These are phyloP conservation scores for Magnusiomyces clavatus DNA, from an alignment of 1,139 yeast genomes.

Conservation along the genomic window DNA sequence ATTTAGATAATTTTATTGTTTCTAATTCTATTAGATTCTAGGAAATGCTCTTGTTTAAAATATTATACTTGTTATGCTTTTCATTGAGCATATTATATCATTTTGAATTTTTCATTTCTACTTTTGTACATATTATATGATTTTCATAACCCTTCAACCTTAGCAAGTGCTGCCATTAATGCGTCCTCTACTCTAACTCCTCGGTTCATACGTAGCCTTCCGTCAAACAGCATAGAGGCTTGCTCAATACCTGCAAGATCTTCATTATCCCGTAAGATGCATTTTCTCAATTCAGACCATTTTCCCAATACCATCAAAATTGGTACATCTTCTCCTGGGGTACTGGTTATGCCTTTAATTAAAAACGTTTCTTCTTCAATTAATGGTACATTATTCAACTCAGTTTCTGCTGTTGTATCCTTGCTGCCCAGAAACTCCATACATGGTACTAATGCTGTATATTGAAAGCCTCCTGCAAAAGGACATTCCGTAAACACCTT, in stretches of 20 bases:
- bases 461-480: slow-evolving; percentile 61
- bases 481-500: slow-evolving; percentile 65
- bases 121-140: not conserved
- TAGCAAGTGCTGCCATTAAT: slow-evolving; percentile 53
- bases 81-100: not conserved
- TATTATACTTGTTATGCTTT: no score
- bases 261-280: slow-evolving; percentile 43
- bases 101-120: not conserved
- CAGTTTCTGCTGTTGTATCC: slow-evolving; percentile 1
- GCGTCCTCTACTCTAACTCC: slow-evolving; percentile 68
- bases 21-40: not conserved
- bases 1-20: not conserved
- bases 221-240: slow-evolving; percentile 62
- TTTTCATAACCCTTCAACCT: slow-evolving; percentile 20
- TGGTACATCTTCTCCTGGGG: slow-evolving; percentile 25
- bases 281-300: slow-evolving; percentile 46
- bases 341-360: slow-evolving; percentile 18
- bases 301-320: slow-evolving; percentile 56
- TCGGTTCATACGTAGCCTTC: slow-evolving; percentile 45
- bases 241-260: slow-evolving; percentile 47
- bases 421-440: slow-evolving; percentile 38
- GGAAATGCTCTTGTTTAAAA: no score
- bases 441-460: slow-evolving; percentile 56
- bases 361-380: slow-evolving; percentile 12
- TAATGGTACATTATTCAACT: slow-evolving; percentile 9